These are phyloP conservation scores for Cornus kousa DNA, from an alignment of 148 eudicot genomes.

Conservation along the genomic window DNA sequence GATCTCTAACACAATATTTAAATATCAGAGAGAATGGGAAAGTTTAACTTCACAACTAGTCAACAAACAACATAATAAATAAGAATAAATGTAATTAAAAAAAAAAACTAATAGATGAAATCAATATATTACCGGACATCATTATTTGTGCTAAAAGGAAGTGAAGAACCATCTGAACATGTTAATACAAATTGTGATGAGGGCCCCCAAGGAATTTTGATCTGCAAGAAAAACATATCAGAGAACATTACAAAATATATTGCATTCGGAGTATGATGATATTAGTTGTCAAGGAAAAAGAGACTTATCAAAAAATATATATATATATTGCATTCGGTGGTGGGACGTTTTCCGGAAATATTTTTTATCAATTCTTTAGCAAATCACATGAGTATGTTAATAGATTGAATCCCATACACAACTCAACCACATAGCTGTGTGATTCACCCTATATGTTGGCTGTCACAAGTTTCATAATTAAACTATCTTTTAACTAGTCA, in stretches of 20 bases:
- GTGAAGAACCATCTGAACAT: constrained; percentile 73
- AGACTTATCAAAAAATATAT: too few relatives aligned
- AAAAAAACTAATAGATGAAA: not conserved
- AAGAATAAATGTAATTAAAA: too few relatives aligned
- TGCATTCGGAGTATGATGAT: too few relatives aligned
- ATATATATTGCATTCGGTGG: not conserved
- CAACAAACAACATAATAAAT: not conserved
- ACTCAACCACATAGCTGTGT: too few relatives aligned
- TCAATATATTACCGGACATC: constrained; percentile 57
- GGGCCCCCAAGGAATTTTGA: constrained; percentile 80
- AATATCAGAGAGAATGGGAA: not conserved
- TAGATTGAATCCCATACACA: too few relatives aligned
- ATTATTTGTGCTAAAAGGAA: constrained; percentile 65
- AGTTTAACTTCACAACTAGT: not conserved
- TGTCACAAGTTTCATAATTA: too few relatives aligned
- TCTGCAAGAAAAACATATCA: constrained; percentile 40
- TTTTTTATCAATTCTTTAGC: not conserved
- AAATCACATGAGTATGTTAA: not conserved
- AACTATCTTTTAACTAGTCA: not conserved
- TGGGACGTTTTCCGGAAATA: not conserved
- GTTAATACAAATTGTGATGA: constrained; percentile 78
- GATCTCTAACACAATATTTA: not conserved
- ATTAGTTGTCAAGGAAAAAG: too few relatives aligned
- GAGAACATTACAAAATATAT: not conserved
- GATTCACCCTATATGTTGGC: too few relatives aligned